phyloP scores from a whole-genome alignment of 768 basidiomycete genomes.

The Infundibulicybe gibba region DNA sequence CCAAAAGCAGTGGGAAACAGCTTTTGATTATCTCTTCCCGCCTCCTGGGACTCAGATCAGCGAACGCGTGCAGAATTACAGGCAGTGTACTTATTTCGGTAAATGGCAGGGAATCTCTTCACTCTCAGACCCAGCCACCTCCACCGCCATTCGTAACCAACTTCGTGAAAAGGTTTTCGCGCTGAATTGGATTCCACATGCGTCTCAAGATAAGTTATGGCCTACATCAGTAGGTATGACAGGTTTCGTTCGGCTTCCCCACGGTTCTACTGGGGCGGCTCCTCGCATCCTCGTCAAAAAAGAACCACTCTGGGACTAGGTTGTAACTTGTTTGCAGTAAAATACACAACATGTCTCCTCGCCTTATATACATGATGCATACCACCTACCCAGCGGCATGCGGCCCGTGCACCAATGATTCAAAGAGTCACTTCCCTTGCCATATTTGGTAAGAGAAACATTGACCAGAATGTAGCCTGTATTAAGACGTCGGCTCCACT shows the following conservation, averaged over 20 bases:
- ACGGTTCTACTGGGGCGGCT: not conserved
- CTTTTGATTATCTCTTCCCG: constrained; percentile 4
- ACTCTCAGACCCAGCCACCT: not conserved
- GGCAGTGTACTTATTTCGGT: not conserved
- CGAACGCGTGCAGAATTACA: not conserved
- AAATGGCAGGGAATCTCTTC: not conserved
- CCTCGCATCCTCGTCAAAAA: too few species aligned
- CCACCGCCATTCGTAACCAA: not conserved
- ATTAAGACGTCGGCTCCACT: too few species aligned
- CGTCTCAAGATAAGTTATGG: constrained; percentile 7
- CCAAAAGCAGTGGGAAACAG: not conserved
- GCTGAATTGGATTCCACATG: not conserved
- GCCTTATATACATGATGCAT: too few species aligned
- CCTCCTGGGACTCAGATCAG: not conserved
- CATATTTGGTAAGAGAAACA: too few species aligned
- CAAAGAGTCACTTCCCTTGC: too few species aligned
- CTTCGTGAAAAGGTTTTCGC: not conserved
- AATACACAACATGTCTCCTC: too few species aligned
- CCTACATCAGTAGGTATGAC: not conserved
- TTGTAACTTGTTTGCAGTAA: too few species aligned
- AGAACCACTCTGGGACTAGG: too few species aligned
- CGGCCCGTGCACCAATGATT: too few species aligned
- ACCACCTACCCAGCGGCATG: too few species aligned
- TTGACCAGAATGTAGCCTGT: too few species aligned
- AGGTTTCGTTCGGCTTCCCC: not conserved